Percentiles rank a stretch among this genome's conserved stretches.
Evolutionary conservation across 1,284 basidiomycete genomes (phyloP).

Genomic region (Ceratobasidium sp.): DNA sequence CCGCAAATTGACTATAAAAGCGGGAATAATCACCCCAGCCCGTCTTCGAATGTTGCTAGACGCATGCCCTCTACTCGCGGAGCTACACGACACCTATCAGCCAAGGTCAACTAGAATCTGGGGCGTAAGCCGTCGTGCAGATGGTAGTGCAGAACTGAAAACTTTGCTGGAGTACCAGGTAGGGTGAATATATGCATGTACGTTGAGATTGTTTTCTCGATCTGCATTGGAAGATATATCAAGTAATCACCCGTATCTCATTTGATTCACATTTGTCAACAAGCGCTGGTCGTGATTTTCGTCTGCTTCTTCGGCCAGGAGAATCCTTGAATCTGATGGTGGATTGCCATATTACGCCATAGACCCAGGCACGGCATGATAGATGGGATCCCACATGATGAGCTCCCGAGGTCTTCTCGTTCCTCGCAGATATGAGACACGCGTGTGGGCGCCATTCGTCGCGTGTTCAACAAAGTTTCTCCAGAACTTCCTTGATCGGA

Average conservation of each 20-base stretch:
- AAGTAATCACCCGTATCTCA: not conserved
- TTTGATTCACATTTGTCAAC: not conserved
- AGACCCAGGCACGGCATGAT: not conserved
- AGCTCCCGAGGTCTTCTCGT: not conserved
- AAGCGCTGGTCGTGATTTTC: not conserved
- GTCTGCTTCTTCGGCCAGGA: not conserved
- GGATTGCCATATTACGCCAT: not conserved
- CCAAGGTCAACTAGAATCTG: not conserved
- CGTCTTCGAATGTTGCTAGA: not conserved
- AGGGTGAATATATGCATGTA: not conserved
- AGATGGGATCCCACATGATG: not conserved
- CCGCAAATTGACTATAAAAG: slow-evolving; percentile 22
- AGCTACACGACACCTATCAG: slow-evolving; percentile 21
- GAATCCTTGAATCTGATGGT: not conserved
- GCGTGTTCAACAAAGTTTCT: not conserved
- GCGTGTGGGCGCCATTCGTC: not conserved
- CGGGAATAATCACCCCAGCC: slow-evolving; percentile 2
- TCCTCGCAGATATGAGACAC: not conserved
- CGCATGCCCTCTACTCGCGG: slow-evolving; percentile 12
- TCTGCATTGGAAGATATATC: not conserved
- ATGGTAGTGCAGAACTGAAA: slow-evolving; percentile 7
- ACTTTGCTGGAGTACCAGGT: not conserved
- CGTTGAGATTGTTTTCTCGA: not conserved
- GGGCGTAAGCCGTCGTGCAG: not conserved
- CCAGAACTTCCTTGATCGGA: not conserved